Evolutionary conservation across 331 rosid species (phyloP), one percentile per base, ranked within the genome.

Genomic region (Prunus yedoensis): DNA sequence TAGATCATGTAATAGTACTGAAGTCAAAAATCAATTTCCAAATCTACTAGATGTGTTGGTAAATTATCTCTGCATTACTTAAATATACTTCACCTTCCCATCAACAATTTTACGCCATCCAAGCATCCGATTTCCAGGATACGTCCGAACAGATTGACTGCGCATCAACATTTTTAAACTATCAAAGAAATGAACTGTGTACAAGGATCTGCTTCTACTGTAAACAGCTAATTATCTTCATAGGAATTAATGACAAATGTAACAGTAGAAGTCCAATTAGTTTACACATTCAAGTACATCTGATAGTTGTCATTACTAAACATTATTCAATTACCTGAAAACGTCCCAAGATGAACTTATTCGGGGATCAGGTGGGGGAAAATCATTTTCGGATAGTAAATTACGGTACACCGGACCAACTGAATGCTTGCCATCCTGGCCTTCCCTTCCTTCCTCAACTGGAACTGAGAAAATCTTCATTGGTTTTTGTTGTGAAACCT

Each of bases 371-470:
- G 35, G 49, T 4, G 91, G 89, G 75, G 97, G 96, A 75, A 88
- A 91, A 4, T 41, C 81, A 62, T 89, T 46, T 75, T 87, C 23
- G 4, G 97, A 70, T 23, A 93, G 85, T 59, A 87, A 72, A 72
- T 82, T 91, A 7, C 97, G 90, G 85, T 85, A 89, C 72, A 89
- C 87, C 0, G 96, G 97, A 75, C 96, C 97, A 28, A 91, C 77
- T 11, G 91, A 85, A 23, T 81, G 98, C 79, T 88, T 76, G 8
- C 93, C 97, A 72, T 85, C 83, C 71, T 72, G 30, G 28, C 96
- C 93, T 85, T 85, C 84, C 72, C 75, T 89, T 81, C 96, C 97
- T 85, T 93, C 91, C 76, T 91, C 92, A 8, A 93, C 96, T 77
- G 79, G 78, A 50, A 86, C 79, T 15, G 93, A 81, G 78, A 93